Base-by-base conservation (phyloP, 2,329 filamentous ascomycete genomes). In the Trichoderma sp. region DNA sequence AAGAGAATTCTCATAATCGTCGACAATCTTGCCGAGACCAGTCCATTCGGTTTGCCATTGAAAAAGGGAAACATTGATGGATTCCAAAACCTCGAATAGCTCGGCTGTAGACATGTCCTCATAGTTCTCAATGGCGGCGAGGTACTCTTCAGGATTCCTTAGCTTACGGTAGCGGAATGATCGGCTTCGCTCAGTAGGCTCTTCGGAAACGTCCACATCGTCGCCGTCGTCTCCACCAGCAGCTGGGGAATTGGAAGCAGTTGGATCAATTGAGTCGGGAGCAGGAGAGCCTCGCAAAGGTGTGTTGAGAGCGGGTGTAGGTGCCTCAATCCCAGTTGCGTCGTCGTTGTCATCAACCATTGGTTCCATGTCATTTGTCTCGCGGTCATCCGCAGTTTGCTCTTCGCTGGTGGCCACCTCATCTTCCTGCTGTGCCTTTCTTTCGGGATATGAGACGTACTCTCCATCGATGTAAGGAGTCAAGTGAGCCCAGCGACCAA, bases 1-100 rank as follows among this genome's bases (percentile, higher is more conserved):
- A 50, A 86, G 83, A 0, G 89, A 85, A 77, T 91, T 91, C 77
- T 91, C 89, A 68, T 90, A 86, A 77, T 91, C 89, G 71, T 91
- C 89, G 1, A 89, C 86, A 14, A 88, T 81, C 74, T 86, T 87
- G 41, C 86, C 86, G 2, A 89, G 81, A 2, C 85, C 83, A n/a
- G 84, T 85, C 83, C 86, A 91, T 79, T 92, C 90, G 1, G 85
- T 80, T 78, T 91, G 88, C 85, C 88, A 91, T 24, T 86, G 83
- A n/a, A 84, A 81, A 68, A 91, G 79, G 3, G 85, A 84, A 29
- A 85, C 78, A 75, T 87, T 88, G 71, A 87, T 83, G 33, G 86
- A 84, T 11, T 86, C 84, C 5, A 89, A 78, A 8, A 85, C 81
- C 35, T 84, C 81, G 50, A 85, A 87, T 8, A 91, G 81, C 18